phyloP scores from a whole-genome alignment of 345 rosid genomes.

The Citrus glauca region DNA sequence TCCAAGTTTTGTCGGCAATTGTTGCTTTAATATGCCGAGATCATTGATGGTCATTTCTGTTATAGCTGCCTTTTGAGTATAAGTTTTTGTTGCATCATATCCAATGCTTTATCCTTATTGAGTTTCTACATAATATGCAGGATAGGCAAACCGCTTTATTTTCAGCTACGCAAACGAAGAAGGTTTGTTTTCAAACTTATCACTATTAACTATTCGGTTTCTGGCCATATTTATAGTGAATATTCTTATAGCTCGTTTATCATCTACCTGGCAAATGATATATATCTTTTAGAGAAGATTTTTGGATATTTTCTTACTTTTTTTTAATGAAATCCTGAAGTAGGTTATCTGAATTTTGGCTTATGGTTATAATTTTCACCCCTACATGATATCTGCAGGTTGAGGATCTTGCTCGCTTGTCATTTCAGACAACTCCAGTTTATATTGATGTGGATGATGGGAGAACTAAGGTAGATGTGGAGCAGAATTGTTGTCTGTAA shows the following conservation, averaged over 20 bases:
- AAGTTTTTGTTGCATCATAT: neutral
- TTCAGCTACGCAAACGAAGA: conserved; percentile 94
- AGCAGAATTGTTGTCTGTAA: neutral
- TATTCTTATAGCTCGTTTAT: neutral
- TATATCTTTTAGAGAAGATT: neutral
- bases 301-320: neutral
- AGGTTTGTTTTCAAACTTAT: conserved; percentile 42
- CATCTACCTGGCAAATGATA: neutral
- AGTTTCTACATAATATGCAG: conserved; percentile 39
- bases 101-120: conserved; percentile 22
- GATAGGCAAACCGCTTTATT: conserved; percentile 93
- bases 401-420: conserved; percentile 93
- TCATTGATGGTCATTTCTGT: neutral
- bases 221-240: neutral
- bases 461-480: conserved; percentile 66
- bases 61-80: neutral
- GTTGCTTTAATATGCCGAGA: neutral
- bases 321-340: neutral
- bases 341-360: neutral
- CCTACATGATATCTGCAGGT: conserved; percentile 40
- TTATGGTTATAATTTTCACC: neutral
- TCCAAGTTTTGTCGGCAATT: neutral
- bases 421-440: conserved; percentile 77
- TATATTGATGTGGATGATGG: conserved; percentile 95
- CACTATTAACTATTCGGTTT: neutral